These are phyloP conservation scores for Zygnema circumcarinatum DNA, from an alignment of 139 green algal species.

Conservation along the genomic window DNA sequence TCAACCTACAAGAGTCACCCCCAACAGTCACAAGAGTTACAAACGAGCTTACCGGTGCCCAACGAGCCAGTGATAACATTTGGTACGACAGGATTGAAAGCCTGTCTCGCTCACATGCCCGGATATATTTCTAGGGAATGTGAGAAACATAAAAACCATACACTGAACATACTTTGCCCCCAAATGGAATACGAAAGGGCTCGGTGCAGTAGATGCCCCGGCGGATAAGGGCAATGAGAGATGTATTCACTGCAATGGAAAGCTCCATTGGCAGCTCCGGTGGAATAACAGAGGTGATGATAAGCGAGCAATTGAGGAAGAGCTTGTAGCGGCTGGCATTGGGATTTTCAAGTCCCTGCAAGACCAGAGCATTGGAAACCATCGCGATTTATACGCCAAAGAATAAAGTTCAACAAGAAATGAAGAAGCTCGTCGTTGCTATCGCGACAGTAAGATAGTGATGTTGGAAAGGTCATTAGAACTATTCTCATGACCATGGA, in stretches of 20 bases:
- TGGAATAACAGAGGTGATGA: constrained; percentile 94
- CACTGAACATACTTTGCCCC: constrained; percentile 21
- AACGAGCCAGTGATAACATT: too few species aligned
- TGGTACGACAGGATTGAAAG: too few species aligned
- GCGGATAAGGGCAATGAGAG: constrained; percentile 72
- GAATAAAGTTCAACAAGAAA: too few species aligned
- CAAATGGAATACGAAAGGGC: constrained; percentile 78
- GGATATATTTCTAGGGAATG: neutral
- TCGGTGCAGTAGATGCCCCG: constrained; percentile 94
- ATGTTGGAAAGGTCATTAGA: too few species aligned
- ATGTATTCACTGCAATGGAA: constrained; percentile 89
- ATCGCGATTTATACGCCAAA: too few species aligned
- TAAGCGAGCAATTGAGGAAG: constrained; percentile 96
- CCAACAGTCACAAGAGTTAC: too few species aligned
- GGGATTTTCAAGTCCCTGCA: constrained; percentile 77
- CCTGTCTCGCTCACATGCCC: too few species aligned
- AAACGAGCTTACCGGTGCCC: too few species aligned
- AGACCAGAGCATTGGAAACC: neutral
- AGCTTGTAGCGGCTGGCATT: constrained; percentile 93
- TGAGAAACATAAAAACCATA: neutral
- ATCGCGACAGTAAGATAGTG: too few species aligned
- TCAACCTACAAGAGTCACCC: constrained; percentile 72
- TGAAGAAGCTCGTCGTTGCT: too few species aligned
- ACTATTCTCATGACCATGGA: too few species aligned
- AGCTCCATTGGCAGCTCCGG: constrained; percentile 99